A percentile compares a stretch with the other conserved stretches of the same genome.
Evolutionary conservation across 371 early-diverging fungal genomes (phyloP).

Genomic region (Aphelidium insulamus): DNA sequence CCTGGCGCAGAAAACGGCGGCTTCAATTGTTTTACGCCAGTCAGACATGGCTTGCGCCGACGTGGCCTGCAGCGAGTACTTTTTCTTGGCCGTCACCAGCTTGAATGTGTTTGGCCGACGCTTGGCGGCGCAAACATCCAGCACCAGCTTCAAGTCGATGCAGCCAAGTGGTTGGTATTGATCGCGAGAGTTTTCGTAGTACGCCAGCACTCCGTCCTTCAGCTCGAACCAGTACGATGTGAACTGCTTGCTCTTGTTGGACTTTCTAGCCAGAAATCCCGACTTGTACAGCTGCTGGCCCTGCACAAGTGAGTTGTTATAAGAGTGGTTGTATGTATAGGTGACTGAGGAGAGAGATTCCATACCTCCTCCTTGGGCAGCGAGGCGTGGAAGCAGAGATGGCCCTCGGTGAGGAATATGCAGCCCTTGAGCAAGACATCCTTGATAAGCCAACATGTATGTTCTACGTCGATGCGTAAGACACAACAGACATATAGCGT

Average conservation of each 20-base stretch:
- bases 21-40: slow-evolving; percentile 24
- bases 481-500: not conserved
- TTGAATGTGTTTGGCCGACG: slow-evolving; percentile 25
- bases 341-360: not conserved
- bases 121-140: slow-evolving; percentile 22
- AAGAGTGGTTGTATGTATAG: not conserved
- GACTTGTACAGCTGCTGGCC: slow-evolving; percentile 20
- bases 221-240: slow-evolving; percentile 44
- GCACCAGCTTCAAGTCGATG: slow-evolving; percentile 38
- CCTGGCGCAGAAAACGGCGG: slow-evolving; percentile 33
- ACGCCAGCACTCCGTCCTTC: slow-evolving; percentile 30
- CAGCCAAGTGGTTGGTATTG: slow-evolving; percentile 39
- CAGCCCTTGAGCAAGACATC: slow-evolving; percentile 42
- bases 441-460: slow-evolving; percentile 43
- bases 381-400: slow-evolving; percentile 45
- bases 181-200: slow-evolving; percentile 30
- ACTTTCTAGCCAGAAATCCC: slow-evolving; percentile 32
- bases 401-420: slow-evolving; percentile 39
- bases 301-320: not conserved
- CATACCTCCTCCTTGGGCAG: slow-evolving; percentile 25
- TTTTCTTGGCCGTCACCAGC: slow-evolving; percentile 24
- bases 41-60: slow-evolving; percentile 6
- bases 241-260: slow-evolving; percentile 15
- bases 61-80: slow-evolving; percentile 22
- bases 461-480: slow-evolving; percentile 16